Evolutionary conservation across 495 filamentous ascomycete genomes (phyloP).

Genomic region (Rhizodiscina lignyota): DNA sequence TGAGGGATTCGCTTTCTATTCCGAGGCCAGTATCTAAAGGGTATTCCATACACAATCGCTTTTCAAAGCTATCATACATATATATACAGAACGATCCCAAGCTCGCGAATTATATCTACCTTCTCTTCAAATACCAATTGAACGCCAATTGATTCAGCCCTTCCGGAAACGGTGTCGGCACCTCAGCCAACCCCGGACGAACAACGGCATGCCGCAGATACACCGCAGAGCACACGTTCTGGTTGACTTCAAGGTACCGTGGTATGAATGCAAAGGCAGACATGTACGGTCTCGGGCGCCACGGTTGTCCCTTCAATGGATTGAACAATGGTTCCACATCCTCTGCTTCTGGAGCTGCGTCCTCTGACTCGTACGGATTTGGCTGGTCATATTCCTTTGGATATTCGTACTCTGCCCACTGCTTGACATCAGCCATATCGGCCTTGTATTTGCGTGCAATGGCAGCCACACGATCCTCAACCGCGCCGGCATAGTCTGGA

Average conservation of each 20-base stretch:
- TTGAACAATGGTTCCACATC: slow-evolving; percentile 9
- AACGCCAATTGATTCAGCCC: slow-evolving; percentile 58
- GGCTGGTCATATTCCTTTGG: neutral
- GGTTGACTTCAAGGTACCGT: slow-evolving; percentile 91
- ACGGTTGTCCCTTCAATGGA: slow-evolving; percentile 66
- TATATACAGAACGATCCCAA: too few relatives aligned
- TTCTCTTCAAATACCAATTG: slow-evolving; percentile 82
- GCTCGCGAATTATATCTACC: too few relatives aligned
- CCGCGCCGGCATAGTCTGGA: too few relatives aligned
- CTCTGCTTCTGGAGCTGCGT: slow-evolving; percentile 2
- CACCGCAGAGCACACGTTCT: slow-evolving; percentile 85
- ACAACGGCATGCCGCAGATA: slow-evolving; percentile 92
- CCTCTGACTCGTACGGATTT: neutral
- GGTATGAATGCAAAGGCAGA: slow-evolving; percentile 86
- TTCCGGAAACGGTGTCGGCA: slow-evolving; percentile 65
- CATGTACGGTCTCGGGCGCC: slow-evolving; percentile 80
- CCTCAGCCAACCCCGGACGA: slow-evolving; percentile 71
- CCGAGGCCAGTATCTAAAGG: too few relatives aligned
- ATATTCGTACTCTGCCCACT: too few relatives aligned
- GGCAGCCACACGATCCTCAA: too few relatives aligned
- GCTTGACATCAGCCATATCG: too few relatives aligned
- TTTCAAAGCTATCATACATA: too few relatives aligned
- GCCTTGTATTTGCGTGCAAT: too few relatives aligned
- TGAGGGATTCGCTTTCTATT: too few relatives aligned
- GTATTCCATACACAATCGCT: too few relatives aligned